Evolutionary conservation across 2,329 filamentous ascomycete genomes (phyloP), one percentile per base, ranked within the genome.

Genomic region (Saccharata proteae): DNA sequence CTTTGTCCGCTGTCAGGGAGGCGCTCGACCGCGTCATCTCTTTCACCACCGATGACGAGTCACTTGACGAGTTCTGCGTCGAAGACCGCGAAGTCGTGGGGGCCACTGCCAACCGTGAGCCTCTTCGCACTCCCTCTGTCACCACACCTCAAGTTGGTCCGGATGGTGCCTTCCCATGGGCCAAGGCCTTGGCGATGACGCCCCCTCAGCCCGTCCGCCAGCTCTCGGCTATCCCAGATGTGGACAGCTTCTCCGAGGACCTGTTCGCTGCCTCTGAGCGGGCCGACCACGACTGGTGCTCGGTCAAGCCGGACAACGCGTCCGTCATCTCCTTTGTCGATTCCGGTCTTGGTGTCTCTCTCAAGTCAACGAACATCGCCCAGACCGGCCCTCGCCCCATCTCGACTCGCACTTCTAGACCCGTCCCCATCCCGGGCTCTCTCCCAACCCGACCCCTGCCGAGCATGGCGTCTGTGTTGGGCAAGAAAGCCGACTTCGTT

Each of bases 1-100:
- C 86, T 19, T 65, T 98, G 29, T 64, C 70, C 18, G 81, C 74
- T 38, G 76, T 84, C 38, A 82, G 82, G 43, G 72, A 83, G 30
- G 81, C 82, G 32, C 73, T 98, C 19, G 61, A 76, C 40, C 79
- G 81, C 32, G 78, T 82, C 29, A 69, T 93, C 43, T 86, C 77
- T 59, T 98, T 96, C 67, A 96, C 90, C 38, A 93, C 82, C 13
- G 77, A 88, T 40, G 86, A 96, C 37, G 90, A 98, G 61, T 69
- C 71, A 18, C 68, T 93, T 30, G 88, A 96, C 52, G 90, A 94
- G 46, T 96, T 96, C 67, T 93, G 85, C 63, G 79, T 77, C 30
- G 51, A 56, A 39, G 80, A 90, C 42, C 77, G 76, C 44, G 74
- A 81, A 33, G 70, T 79, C 21, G 68, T 92, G 38, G 74, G 83